Base-by-base conservation (phyloP, 495 filamentous ascomycete species). In the Oleoguttula mirabilis region DNA sequence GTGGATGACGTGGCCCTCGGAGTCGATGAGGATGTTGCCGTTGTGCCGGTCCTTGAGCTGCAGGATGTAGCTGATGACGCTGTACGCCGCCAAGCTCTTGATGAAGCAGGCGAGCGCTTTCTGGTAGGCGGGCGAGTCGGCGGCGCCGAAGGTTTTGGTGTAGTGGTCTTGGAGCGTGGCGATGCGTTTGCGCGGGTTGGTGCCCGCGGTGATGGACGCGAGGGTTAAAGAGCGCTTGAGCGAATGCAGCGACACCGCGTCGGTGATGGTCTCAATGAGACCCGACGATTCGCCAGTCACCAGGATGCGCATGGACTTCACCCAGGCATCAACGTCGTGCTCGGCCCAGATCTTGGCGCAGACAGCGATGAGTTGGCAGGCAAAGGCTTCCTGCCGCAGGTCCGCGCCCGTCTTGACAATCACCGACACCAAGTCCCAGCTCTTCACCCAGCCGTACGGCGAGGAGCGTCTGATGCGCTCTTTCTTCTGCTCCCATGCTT, bases 1-100 rank as follows among this genome's bases (percentile, higher is more conserved):
- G 55, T 85, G 80, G 45, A 85, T 80, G 20, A 84, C 81, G 51
- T 85, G 80, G 12, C 80, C 80, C 55, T 79, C 71, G 54, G 81
- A 82, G 53, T 85, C 80, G 50, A 85, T 80, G 33, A 85, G 65
- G 22, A 85, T 76, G 51, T 85, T 85, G 14, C 80, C 80, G 52
- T 85, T 85, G 61, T 85, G 80, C n/a, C 80, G 66, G 55, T 85
- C 80, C 53, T 85, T 85, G 20, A 85, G 67, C 55, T 84, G 80
- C 34, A 85, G 64, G 48, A 85, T 68, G 54, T 84, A 84, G 44
- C 71, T 79, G 43, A 85, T 79, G 34, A 84, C 71, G 58, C 77
- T 82, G 58, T 85, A 85, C 20, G 79, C 80, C 10, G 80, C 80
- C 19, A 84, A 66, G 15, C 73, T 79, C 25, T 76, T 64, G 57